phyloP scores from a whole-genome alignment of 2,329 filamentous ascomycete species.

The Mariannaea elegans region DNA sequence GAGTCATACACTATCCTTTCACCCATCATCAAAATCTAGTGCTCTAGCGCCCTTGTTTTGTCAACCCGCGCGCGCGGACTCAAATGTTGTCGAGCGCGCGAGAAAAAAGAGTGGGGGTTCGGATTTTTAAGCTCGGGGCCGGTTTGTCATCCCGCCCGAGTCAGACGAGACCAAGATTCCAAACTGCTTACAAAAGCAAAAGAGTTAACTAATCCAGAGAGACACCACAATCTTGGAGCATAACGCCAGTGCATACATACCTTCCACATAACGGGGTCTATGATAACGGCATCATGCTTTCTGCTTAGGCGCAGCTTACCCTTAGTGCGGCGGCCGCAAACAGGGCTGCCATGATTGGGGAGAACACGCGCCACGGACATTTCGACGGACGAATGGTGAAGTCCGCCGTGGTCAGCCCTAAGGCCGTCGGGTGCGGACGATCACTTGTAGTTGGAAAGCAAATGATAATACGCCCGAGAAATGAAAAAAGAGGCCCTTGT shows the following conservation, averaged over 20 bases:
- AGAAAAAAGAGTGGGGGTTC: neutral
- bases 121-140: constrained; percentile 29
- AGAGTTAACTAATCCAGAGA: too few relatives aligned
- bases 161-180: constrained; percentile 17
- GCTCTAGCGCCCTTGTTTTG: constrained; percentile 11
- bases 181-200: constrained; percentile 37
- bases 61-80: constrained; percentile 16
- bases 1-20: constrained; percentile 28
- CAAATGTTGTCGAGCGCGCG: too few relatives aligned
- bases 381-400: constrained; percentile 11
- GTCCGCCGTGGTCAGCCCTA: constrained; percentile 33
- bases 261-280: neutral
- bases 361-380: neutral
- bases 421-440: neutral
- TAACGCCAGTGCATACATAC: neutral
- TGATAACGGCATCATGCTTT: constrained; percentile 17
- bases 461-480: too few relatives aligned
- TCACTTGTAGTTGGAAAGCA: neutral
- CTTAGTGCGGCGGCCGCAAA: neutral
- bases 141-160: constrained; percentile 29
- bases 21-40: constrained; percentile 26
- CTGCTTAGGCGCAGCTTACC: too few relatives aligned
- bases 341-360: neutral
- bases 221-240: too few relatives aligned
- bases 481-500: neutral